Evolutionary conservation across 805 yeast species (phyloP).

Genomic region (Spathaspora arborariae): DNA sequence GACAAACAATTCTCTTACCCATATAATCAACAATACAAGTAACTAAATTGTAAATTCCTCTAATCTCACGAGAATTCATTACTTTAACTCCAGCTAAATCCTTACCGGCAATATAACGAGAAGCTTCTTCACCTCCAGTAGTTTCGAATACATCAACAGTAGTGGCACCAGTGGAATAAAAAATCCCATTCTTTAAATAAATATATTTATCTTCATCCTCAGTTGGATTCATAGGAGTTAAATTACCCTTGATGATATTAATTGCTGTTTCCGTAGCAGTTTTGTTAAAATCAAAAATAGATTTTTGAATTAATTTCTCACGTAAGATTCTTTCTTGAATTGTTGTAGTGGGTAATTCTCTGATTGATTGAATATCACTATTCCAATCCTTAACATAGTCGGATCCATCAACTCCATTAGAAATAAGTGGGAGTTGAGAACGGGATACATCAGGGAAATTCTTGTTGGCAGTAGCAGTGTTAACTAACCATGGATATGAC

Average conservation of each 20-base stretch:
- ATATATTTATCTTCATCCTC: slow-evolving; percentile 62
- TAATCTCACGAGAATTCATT: slow-evolving; percentile 61
- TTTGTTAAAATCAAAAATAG: slow-evolving; percentile 70
- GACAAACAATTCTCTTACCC: slow-evolving; percentile 86
- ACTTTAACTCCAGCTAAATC: slow-evolving; percentile 72
- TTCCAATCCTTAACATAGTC: slow-evolving; percentile 75
- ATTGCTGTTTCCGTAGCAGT: slow-evolving; percentile 79
- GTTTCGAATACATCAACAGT: slow-evolving; percentile 59
- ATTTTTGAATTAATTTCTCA: slow-evolving; percentile 70
- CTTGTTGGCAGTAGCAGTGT: slow-evolving; percentile 10
- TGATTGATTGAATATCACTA: slow-evolving; percentile 81
- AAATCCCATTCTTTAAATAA: slow-evolving; percentile 76
- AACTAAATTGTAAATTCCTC: slow-evolving; percentile 65
- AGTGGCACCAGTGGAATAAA: slow-evolving; percentile 72
- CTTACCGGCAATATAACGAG: slow-evolving; percentile 72
- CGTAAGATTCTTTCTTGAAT: slow-evolving; percentile 67
- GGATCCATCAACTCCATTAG: slow-evolving; percentile 58
- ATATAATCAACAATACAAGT: slow-evolving; percentile 87
- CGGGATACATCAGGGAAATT: slow-evolving; percentile 54
- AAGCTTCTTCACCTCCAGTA: slow-evolving; percentile 82
- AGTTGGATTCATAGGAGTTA: slow-evolving; percentile 76
- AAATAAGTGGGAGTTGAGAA: slow-evolving; percentile 51
- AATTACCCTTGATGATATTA: slow-evolving; percentile 67
- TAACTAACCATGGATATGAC: slow-evolving; percentile 77
- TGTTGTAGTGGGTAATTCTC: slow-evolving; percentile 59